These are phyloP conservation scores for Tetracentron sinense DNA, from an alignment of 164 flowering plant genomes.

Conservation along the genomic window DNA sequence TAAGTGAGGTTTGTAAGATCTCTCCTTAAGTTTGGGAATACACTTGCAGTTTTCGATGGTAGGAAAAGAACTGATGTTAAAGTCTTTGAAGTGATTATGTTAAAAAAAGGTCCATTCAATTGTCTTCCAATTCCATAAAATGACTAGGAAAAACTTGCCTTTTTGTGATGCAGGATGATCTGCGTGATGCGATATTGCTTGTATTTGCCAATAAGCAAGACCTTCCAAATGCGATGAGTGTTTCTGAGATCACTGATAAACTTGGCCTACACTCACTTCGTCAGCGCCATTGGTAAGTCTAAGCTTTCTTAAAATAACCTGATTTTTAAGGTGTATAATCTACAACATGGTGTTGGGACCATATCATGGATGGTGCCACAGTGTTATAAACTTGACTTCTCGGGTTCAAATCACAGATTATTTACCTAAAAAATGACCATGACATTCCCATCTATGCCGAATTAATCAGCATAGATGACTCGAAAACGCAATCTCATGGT, in stretches of 20 bases:
- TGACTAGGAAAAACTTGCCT: not conserved
- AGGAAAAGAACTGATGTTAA: no score
- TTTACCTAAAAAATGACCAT: no score
- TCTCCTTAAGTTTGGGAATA: not conserved
- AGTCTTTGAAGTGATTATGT: no score
- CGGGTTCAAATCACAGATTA: no score
- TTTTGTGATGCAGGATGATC: constrained; percentile 33
- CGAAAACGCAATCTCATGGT: no score
- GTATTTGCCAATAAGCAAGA: constrained; percentile 64
- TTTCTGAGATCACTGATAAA: constrained; percentile 49
- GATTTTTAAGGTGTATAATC: not conserved
- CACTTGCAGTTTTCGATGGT: no score
- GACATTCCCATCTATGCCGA: no score
- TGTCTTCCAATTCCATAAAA: no score
- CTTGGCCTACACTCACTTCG: constrained; percentile 46
- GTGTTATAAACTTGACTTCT: no score
- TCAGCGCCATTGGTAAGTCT: constrained; percentile 39
- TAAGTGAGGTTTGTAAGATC: constrained; percentile 36
- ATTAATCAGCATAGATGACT: no score
- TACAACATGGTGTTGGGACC: not conserved
- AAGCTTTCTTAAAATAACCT: not conserved
- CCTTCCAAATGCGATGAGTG: constrained; percentile 44
- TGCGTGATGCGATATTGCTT: constrained; percentile 37
- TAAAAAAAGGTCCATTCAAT: no score
- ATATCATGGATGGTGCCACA: no score